Base-by-base conservation (phyloP, 768 basidiomycete species). In the Panaeolus cyanescens region DNA sequence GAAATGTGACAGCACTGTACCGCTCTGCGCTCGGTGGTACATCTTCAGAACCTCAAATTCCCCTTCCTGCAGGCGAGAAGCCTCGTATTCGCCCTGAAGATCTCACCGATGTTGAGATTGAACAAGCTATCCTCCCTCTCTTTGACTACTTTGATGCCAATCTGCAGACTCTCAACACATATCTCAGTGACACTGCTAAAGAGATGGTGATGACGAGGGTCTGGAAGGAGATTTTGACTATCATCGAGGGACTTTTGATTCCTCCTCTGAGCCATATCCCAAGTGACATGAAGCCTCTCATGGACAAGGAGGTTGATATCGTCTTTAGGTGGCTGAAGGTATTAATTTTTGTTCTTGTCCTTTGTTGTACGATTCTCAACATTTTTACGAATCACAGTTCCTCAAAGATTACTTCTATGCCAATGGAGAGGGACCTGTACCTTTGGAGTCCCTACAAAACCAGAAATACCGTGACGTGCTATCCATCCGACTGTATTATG, bases 321-420 rank as follows among this genome's bases (percentile, higher is more conserved):
- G 96, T 96, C n/a, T 94, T 98, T 79, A 96, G 95, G 72, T 98
- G 97, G 94, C 73, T 99, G 58, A 96, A 95, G 87, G 95, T 92
- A 59, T 17, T 63, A 15, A 6, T 36, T 32, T 6, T 36, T 12
- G 22, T 54, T 32, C 31, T 5, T n/a, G 13, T 8, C 40, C 28
- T 36, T 45, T 30, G 60, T 17, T 31, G 6, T 28, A 12, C 20
- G 5, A 17, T n/a, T n/a, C 55, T 69, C 19, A 62, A 60, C 31
- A 55, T 34, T 55, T 61, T 33, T 61, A 6, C 45, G 17, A 19
- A 45, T 31, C 64, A 6, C 62, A 96, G 93, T 98, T 98, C 80
- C 70, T 99, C 71, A 81, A 90, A 59, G 93, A 97, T 71, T 99
- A 95, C 78, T 98, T 98, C 80, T 88, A 97, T 71, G 95, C 93